Evolutionary conservation across 1,284 basidiomycete species (phyloP), one percentile per base, ranked within the genome.

Genomic region (Phylloboletellus chloephorus): DNA sequence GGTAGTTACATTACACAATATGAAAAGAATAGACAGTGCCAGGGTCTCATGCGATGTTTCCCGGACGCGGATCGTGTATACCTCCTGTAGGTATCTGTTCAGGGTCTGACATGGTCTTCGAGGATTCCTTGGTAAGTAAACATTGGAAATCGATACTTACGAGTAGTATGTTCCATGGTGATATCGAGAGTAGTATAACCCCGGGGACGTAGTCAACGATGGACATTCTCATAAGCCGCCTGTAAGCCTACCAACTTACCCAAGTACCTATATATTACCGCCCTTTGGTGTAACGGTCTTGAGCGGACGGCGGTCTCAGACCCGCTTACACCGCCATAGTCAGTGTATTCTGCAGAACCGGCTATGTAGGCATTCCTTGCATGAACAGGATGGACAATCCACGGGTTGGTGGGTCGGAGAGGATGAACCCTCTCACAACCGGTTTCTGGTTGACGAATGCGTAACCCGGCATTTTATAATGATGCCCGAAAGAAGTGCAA

Each of bases 381-480:
- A 21, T 31, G 34, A 31, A 28, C 33, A 37, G 17, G 31, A 31
- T 36, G 32, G 39, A 39, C 32, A 23, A 32, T 43, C 15, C 44
- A 58, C 57, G 56, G 57, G 55, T 60, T 60, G 57, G 50, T 39
- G 20, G 15, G 29, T 21, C 41, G 12, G 40, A 34, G 21, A 30
- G n/a, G 20, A 21, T 24, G 33, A 28, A 41, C 31, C 39, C 44
- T 41, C 43, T 30, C 30, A 10, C 13, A 32, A 17, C 24, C 28
- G 29, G 32, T 29, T 25, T 43, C 34, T 42, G 32, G 43, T 21
- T 21, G 20, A 31, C 19, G 8, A 29, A 39, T 2, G 15, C 17
- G 10, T 20, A 23, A 31, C 7, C 11, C 15, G 13, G 16, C 21
- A 23, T 25, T 10, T 41, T n/a, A 21, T 28, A 17, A 19, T 31